Base-by-base conservation (phyloP, 1,284 basidiomycete genomes). In the Cryptococcus hybrid region DNA sequence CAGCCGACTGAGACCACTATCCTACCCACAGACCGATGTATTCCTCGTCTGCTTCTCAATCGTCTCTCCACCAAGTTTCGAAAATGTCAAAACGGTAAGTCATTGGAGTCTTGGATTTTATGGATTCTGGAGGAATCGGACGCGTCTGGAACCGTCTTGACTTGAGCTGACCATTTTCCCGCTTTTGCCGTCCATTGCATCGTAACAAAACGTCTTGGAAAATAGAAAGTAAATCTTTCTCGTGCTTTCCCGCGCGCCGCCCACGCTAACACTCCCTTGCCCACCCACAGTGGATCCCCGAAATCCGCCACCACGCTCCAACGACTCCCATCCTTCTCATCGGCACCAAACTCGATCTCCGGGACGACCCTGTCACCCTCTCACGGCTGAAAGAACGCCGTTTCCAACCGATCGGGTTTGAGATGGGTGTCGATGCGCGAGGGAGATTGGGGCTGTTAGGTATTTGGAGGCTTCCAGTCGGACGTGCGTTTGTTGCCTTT, bases 41-140 rank as follows among this genome's bases (percentile, higher is more conserved):
- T 99, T 99, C 82, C 83, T 99, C 77, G 95, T 99, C 76, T 99
- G 96, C 79, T 99, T 99, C 83, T 96, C 93, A 47, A 86, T 99
- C 62, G 93, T 97, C 75, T 91, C 88, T 71, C 96, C 96, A 38
- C 92, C 96, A 35, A 91, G 88, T 79, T 99, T 93, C 74, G 95
- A 99, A 81, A 99, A 75, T 60, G 70, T 76, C 61, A 64, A 65
- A 40, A 75, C 73, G 68, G 92, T 90, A 47, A 50, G 57, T 49
- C 40, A 12, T 18, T 18, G 18, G 18, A 18, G 18, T 18, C 18
- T 18, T 18, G 18, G 18, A 18, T 18, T 18, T 18, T 18, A 18
- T 18, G 18, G 18, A 18, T 18, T 18, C 18, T 18, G 18, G 18
- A 18, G 18, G 18, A 18, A 18, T 18, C 18, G 18, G 18, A 18